Conservation (phyloP, 148 eudicot genomes). For the Vaccinium corymbosum region DNA sequence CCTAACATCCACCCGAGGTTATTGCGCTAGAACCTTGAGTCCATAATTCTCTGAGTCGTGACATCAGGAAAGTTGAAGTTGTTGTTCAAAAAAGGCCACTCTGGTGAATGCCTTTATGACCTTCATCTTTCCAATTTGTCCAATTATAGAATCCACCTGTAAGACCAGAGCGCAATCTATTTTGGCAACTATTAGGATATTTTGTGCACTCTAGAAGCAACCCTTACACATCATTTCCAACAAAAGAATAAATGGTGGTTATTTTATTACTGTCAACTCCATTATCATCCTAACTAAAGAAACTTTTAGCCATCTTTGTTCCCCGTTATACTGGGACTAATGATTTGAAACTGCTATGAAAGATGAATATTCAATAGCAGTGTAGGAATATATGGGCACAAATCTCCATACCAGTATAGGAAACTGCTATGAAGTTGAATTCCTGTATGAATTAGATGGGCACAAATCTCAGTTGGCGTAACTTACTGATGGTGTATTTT, state of each 20-base stretch:
- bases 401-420: background rate
- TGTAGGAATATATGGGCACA: background rate
- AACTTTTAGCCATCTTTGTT: background rate
- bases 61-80: background rate
- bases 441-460: background rate
- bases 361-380: background rate
- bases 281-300: background rate
- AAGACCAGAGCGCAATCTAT: background rate
- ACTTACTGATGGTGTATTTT: background rate
- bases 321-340: background rate
- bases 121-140: background rate
- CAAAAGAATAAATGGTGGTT: background rate
- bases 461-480: background rate
- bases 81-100: background rate
- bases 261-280: conserved; percentile 1
- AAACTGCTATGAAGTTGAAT: background rate
- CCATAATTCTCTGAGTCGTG: background rate
- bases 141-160: background rate
- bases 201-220: background rate
- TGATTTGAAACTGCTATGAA: background rate
- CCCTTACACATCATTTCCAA: background rate
- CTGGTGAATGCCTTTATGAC: background rate
- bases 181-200: background rate
- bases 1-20: background rate
- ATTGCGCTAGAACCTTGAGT: background rate